phyloP scores from a whole-genome alignment of 768 basidiomycete species.

The Amanita rubescens region DNA sequence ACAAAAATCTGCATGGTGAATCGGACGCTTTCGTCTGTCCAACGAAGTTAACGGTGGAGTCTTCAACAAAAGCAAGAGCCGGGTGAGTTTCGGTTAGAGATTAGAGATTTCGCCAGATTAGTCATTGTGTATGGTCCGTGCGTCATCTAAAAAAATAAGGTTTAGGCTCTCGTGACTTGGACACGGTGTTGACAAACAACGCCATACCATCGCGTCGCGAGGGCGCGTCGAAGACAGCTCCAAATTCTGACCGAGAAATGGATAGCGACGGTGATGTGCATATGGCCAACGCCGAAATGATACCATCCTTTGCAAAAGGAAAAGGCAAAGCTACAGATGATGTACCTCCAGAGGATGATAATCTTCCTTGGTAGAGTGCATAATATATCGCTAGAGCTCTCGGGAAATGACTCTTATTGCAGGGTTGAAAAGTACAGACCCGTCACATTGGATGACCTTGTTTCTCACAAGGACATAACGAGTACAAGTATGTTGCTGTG shows the following conservation, averaged over 20 bases:
- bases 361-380: slow-evolving; percentile 71
- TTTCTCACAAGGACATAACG: slow-evolving; percentile 94
- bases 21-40: slow-evolving; percentile 80
- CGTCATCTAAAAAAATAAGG: slow-evolving; percentile 22
- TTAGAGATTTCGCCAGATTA: slow-evolving; percentile 21
- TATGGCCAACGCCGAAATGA: slow-evolving; percentile 41
- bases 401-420: slow-evolving; percentile 5
- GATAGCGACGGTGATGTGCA: slow-evolving; percentile 49
- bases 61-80: slow-evolving; percentile 80
- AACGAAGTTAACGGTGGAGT: slow-evolving; percentile 88
- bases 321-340: slow-evolving; percentile 59
- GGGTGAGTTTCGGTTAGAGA: slow-evolving; percentile 20
- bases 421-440: slow-evolving; percentile 99
- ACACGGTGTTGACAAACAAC: slow-evolving; percentile 10
- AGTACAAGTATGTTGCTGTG: slow-evolving; percentile 64
- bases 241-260: slow-evolving; percentile 40
- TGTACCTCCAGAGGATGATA: slow-evolving; percentile 46
- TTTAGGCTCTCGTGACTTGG: slow-evolving; percentile 17
- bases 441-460: slow-evolving; percentile 85
- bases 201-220: slow-evolving; percentile 13
- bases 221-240: not conserved
- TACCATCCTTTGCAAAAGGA: slow-evolving; percentile 42
- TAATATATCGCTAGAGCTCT: not conserved
- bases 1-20: slow-evolving; percentile 95
- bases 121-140: slow-evolving; percentile 40